Evolutionary conservation across 768 basidiomycete genomes (phyloP).

Genomic region (Hebeloma cylindrosporum): DNA sequence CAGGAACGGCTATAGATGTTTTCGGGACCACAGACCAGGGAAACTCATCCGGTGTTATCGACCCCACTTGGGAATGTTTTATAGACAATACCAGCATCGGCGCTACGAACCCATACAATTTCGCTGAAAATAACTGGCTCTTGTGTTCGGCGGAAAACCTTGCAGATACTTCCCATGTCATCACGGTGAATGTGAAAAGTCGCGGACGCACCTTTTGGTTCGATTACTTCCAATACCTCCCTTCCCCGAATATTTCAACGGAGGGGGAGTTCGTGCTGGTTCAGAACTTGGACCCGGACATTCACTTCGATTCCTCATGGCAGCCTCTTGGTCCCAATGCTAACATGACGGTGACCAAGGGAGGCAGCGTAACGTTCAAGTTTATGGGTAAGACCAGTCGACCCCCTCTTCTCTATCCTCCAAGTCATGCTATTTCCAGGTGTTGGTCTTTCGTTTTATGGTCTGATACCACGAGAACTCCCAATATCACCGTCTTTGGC

Average conservation of each 20-base stretch:
- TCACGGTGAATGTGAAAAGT: slow-evolving; percentile 28
- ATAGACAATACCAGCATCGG: slow-evolving; percentile 27
- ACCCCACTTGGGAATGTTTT: slow-evolving; percentile 34
- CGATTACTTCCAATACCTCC: slow-evolving; percentile 30
- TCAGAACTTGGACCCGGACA: slow-evolving; percentile 15
- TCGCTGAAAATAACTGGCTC: slow-evolving; percentile 32
- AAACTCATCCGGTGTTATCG: slow-evolving; percentile 15
- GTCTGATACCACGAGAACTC: slow-evolving; percentile 19
- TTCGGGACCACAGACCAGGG: slow-evolving; percentile 22
- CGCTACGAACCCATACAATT: slow-evolving; percentile 19
- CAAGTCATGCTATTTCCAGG: slow-evolving; percentile 11
- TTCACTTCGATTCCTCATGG: slow-evolving; percentile 23
- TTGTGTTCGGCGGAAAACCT: slow-evolving; percentile 27
- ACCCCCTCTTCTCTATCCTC: not conserved
- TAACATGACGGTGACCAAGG: slow-evolving; percentile 14
- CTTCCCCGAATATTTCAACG: slow-evolving; percentile 15
- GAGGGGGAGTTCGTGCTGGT: slow-evolving; percentile 16
- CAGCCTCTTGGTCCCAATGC: slow-evolving; percentile 12
- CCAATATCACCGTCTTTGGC: slow-evolving; percentile 13
- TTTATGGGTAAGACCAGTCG: slow-evolving; percentile 18
- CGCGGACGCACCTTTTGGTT: slow-evolving; percentile 28
- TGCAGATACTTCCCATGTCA: slow-evolving; percentile 23
- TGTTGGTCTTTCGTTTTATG: slow-evolving; percentile 20
- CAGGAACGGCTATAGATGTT: slow-evolving; percentile 27
- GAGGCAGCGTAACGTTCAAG: slow-evolving; percentile 14